Evolutionary conservation across 169 alveolate genomes (phyloP).

Genomic region (Blepharisma undulans): DNA sequence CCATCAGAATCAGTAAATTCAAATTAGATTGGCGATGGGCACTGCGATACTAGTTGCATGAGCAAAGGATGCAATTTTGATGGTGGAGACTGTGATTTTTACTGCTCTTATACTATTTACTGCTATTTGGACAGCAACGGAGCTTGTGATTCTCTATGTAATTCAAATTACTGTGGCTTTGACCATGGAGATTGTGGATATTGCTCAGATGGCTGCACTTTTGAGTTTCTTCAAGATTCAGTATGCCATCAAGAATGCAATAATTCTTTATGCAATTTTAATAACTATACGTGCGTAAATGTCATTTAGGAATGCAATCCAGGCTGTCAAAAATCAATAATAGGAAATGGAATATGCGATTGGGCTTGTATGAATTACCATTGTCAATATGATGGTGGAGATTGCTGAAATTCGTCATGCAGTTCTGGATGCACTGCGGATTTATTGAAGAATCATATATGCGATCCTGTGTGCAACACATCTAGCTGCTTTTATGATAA

Average conservation of each 20-base stretch:
- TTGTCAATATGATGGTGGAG: neutral
- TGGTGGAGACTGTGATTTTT: neutral
- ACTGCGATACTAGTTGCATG: no score
- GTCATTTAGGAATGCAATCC: neutral
- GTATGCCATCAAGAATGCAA: neutral
- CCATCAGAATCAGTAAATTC: no score
- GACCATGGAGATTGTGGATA: conserved; percentile 14
- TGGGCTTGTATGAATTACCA: neutral
- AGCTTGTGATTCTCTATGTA: neutral
- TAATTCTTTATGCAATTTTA: neutral
- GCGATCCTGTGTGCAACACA: neutral
- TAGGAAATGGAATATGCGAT: neutral
- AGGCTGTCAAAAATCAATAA: neutral
- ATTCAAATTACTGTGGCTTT: neutral
- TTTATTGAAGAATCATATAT: neutral
- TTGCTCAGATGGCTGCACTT: neutral
- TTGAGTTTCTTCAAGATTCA: neutral
- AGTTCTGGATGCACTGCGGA: neutral
- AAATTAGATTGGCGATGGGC: no score
- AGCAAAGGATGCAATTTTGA: no score
- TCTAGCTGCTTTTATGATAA: neutral
- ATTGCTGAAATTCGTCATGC: neutral
- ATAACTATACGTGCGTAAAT: neutral
- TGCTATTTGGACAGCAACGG: neutral
- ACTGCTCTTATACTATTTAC: no score